These are phyloP conservation scores for Metarhizium anisopliae DNA, from an alignment of 2,329 filamentous ascomycete genomes.

Conservation along the genomic window DNA sequence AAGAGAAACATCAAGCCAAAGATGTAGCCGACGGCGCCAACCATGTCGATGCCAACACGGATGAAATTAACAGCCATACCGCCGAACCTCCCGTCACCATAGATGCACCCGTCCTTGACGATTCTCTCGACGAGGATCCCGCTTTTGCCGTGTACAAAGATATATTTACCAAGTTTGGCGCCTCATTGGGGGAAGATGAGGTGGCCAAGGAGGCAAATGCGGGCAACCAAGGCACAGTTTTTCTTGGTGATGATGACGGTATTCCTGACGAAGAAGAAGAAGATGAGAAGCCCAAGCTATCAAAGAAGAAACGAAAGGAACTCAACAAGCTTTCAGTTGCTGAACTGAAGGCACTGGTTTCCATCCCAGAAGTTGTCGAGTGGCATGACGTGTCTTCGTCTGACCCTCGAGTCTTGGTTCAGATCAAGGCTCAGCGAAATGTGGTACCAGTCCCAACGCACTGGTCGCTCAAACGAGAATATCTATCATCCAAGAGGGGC, in stretches of 20 bases:
- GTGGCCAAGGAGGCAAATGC: slow-evolving; percentile 55
- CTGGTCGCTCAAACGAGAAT: slow-evolving; percentile 95
- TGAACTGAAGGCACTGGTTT: slow-evolving; percentile 86
- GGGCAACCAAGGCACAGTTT: slow-evolving; percentile 75
- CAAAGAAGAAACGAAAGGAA: slow-evolving; percentile 91
- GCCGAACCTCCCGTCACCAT: slow-evolving; percentile 26
- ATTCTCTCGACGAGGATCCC: slow-evolving; percentile 59
- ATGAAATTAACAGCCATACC: background rate
- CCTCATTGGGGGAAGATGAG: slow-evolving; percentile 52
- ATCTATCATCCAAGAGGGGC: slow-evolving; percentile 91
- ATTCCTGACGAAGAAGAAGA: slow-evolving; percentile 76
- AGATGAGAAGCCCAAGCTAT: slow-evolving; percentile 58
- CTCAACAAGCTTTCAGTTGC: slow-evolving; percentile 89
- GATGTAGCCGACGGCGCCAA: slow-evolving; percentile 15
- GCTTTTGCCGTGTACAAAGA: slow-evolving; percentile 76
- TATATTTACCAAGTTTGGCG: slow-evolving; percentile 73
- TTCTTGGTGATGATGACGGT: slow-evolving; percentile 74
- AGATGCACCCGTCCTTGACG: slow-evolving; percentile 48
- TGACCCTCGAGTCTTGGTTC: slow-evolving; percentile 80
- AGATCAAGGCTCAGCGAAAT: slow-evolving; percentile 92
- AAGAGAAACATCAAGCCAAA: slow-evolving; percentile 13
- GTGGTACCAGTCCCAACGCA: slow-evolving; percentile 90
- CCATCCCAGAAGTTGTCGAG: slow-evolving; percentile 88
- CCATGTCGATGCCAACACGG: background rate
- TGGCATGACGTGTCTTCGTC: slow-evolving; percentile 93